Evolutionary conservation across 2,329 filamentous ascomycete genomes (phyloP), one percentile per base, ranked within the genome.

Genomic region (Diaporthe vaccinii): DNA sequence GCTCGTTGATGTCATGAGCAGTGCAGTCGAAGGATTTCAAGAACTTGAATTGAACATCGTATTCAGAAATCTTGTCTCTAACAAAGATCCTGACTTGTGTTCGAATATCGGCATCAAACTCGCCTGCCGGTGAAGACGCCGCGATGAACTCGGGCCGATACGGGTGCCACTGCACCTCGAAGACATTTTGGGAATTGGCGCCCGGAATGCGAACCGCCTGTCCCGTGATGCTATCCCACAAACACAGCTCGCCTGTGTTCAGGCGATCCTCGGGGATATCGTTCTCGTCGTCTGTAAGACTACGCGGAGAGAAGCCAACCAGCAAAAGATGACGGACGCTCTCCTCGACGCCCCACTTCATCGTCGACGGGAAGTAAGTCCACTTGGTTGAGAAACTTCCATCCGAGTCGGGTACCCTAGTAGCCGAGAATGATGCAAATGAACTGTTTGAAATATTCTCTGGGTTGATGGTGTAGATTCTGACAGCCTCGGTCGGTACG

Each of bases 151-250:
- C 84, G 3, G 84, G 82, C 61, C 88, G 83, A 0, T 80, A 85
- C 0, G 91, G 91, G 78, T 93, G 91, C 91, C 91, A 93, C 0
- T 87, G 83, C 2, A 92, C 89, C 78, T 93, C 91, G 59, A 93
- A 93, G 2, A 92, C 89, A 74, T 93, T 93, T 61, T 90, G 87
- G 0, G 86, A 87, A 0, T 87, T 87, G 1, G 86, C 88, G 4
- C 88, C 87, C 28, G 85, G 82, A 4, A 93, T 85, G 6, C 83
- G 84, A 59, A 91, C 82, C 59, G 85, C 83, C 14, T 84, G 80
- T 14, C 84, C 84, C 2, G 82, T 83, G 0, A 80, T 73, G 0
- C 88, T 87, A 79, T 93, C 86, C 90, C 90, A 93, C 1, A 93
- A 80, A 55, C 88, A 89, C 4, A 93, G 86, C 78, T 92, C 90